Evolutionary conservation across 2,329 filamentous ascomycete genomes (phyloP).

Genomic region (Microcera coccophila): DNA sequence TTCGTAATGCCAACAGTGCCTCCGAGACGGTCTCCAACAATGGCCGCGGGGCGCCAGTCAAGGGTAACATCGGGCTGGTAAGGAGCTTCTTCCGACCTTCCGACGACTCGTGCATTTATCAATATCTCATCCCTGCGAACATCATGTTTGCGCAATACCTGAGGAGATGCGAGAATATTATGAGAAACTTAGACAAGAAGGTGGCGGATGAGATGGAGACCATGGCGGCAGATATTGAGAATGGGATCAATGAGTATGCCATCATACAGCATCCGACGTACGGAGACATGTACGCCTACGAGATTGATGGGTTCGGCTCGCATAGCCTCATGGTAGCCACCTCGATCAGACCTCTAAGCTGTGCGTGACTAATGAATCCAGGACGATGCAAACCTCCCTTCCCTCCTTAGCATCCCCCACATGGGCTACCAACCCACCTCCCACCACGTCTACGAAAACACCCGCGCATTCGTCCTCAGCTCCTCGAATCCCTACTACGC

Average conservation of each 20-base stretch:
- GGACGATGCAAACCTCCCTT: slow-evolving; percentile 62
- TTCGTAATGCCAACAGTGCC: slow-evolving; percentile 64
- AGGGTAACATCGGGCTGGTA: slow-evolving; percentile 73
- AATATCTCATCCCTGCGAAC: slow-evolving; percentile 86
- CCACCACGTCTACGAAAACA: slow-evolving; percentile 65
- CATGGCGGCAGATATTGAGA: slow-evolving; percentile 54
- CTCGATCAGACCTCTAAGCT: background rate
- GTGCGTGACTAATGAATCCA: slow-evolving; percentile 12
- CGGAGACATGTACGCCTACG: slow-evolving; percentile 64
- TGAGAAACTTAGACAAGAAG: slow-evolving; percentile 43
- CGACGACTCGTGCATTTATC: slow-evolving; percentile 81
- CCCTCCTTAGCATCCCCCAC: slow-evolving; percentile 58
- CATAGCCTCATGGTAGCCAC: slow-evolving; percentile 50
- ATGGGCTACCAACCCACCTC: slow-evolving; percentile 56
- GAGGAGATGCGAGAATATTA: slow-evolving; percentile 43
- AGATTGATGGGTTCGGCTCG: slow-evolving; percentile 65
- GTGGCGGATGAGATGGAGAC: slow-evolving; percentile 55
- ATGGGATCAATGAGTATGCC: slow-evolving; percentile 66
- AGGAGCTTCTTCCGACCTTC: slow-evolving; percentile 86
- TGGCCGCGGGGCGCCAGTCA: slow-evolving; percentile 77
- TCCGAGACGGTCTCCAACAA: slow-evolving; percentile 77
- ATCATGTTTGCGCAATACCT: slow-evolving; percentile 74
- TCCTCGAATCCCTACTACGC: slow-evolving; percentile 70
- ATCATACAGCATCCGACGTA: slow-evolving; percentile 59
- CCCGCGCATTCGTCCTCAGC: slow-evolving; percentile 68